Conservation (phyloP, 2,329 filamentous ascomycete species). For the Fusarium pseudocircinatum region DNA sequence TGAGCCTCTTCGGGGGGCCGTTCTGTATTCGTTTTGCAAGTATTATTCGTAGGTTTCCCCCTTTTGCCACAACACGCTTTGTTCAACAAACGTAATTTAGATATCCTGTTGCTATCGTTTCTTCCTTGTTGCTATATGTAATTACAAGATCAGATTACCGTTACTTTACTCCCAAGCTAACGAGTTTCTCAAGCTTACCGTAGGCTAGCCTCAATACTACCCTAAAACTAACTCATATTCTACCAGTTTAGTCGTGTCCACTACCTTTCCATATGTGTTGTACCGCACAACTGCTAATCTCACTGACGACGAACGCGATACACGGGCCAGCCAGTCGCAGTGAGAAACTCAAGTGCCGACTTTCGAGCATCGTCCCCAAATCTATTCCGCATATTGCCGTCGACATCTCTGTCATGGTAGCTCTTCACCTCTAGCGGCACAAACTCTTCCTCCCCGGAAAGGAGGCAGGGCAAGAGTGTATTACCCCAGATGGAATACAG, state of each 20-base stretch:
- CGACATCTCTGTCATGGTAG: fast-evolving
- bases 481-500: not conserved
- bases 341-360: not conserved
- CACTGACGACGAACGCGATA: not conserved
- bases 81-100: no score
- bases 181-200: no score
- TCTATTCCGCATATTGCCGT: not conserved
- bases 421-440: not conserved
- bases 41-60: no score
- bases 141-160: no score
- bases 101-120: no score
- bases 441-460: not conserved
- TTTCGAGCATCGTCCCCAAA: not conserved
- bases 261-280: not conserved
- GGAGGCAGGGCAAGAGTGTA: not conserved
- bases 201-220: not conserved
- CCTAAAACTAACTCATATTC: no score
- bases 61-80: no score
- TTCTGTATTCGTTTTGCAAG: no score
- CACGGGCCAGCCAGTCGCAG: not conserved
- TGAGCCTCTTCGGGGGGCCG: no score
- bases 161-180: not conserved
- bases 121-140: no score
- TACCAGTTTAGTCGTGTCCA: fast-evolving
- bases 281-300: no score